Evolutionary conservation across 2,329 filamentous ascomycete species (phyloP), one percentile per base, ranked within the genome.

Genomic region (Aspergillus carbonarius): DNA sequence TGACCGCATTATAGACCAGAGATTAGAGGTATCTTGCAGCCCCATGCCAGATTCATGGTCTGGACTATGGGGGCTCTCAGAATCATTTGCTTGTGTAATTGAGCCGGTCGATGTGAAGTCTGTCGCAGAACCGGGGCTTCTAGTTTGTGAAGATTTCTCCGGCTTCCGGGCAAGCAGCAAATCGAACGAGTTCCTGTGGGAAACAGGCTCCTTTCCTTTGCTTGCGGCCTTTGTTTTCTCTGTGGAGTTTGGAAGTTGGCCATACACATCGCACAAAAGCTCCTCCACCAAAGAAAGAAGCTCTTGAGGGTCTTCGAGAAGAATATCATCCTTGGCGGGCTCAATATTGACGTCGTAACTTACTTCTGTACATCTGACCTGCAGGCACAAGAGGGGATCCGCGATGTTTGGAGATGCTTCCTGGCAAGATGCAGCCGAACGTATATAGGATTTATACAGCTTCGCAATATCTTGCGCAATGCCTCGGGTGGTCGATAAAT

Each of bases 341-440:
- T 88, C 86, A 35, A 88, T 74, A 60, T 88, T 88, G 4, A 81
- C 77, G 70, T 88, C 86, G 66, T 88, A 88, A 44, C 76, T 81
- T 6, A 78, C 81, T 9, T 68, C 65, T 1, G 81, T 81, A 68
- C 85, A 88, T 1, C 66, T 64, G 8, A 88, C 78, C 34, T 83
- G 79, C 52, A 88, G 66, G 60, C 76, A 82, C 10, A 87, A 64
- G 65, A 88, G 87, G 0, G 83, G 83, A 50, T 85, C 80, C 32
- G 77, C 79, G 40, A 79, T 55, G 5, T 64, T 64, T 20, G 58
- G 62, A 62, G 67, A 5, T 57, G 58, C 5, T 17, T 58, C 58
- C 6, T 32, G n/a, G 57, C 23, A 34, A 63, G 71, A 61, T 55
- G 66, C 54, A 55, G 59, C 60, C 4, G 73, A 77, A 30, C 76